A percentile compares a stretch with the other conserved stretches of the same genome.
phyloP scores from a whole-genome alignment of 208 protist species.

The Endotrypanum monterogeii region DNA sequence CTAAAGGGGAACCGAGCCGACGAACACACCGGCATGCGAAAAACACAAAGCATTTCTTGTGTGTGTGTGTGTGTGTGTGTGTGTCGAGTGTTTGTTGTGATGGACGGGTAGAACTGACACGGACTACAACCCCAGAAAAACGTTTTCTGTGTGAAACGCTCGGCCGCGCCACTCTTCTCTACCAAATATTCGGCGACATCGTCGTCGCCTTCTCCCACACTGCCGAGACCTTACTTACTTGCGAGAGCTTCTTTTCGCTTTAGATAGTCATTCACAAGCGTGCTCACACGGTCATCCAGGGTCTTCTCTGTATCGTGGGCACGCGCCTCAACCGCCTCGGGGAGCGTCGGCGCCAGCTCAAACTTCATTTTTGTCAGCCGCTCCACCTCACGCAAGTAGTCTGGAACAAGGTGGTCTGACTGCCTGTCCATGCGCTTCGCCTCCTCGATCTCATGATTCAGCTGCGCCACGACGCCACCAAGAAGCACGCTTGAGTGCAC shows the following conservation, averaged over 20 bases:
- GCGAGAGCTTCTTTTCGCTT: conserved; percentile 47
- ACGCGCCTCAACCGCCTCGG: conserved; percentile 38
- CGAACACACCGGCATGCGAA: neutral
- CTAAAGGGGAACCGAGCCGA: neutral
- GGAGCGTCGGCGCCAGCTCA: conserved; percentile 54
- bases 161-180: neutral
- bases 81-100: neutral
- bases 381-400: conserved; percentile 65
- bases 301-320: conserved; percentile 23
- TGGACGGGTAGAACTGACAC: too few species aligned
- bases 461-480: conserved; percentile 44
- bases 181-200: neutral
- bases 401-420: conserved; percentile 57
- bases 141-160: too few species aligned
- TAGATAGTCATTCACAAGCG: conserved; percentile 63
- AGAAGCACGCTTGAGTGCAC: conserved; percentile 63
- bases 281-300: conserved; percentile 59
- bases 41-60: neutral
- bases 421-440: conserved; percentile 73
- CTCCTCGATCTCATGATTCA: conserved; percentile 70
- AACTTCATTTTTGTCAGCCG: conserved; percentile 65
- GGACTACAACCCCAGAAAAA: too few species aligned
- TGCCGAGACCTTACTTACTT: conserved; percentile 33
- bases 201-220: neutral
- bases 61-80: neutral